Evolutionary conservation across 169 alveolate genomes (phyloP).

Genomic region (Plasmodium fragile): DNA sequence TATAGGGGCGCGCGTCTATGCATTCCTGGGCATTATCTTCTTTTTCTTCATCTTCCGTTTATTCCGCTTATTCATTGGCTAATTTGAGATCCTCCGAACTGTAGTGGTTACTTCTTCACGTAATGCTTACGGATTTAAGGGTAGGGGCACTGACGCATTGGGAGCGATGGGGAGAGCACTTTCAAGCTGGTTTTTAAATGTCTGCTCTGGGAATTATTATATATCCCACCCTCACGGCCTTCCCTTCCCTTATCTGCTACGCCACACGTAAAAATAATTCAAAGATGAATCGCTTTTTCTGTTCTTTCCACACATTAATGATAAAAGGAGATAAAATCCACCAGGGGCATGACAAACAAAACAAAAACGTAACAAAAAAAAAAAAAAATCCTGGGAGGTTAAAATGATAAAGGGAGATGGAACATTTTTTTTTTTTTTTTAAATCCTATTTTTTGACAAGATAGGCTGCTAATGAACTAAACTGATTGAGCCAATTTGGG

Average conservation of each 20-base stretch:
- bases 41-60: background rate
- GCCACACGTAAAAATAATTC: background rate
- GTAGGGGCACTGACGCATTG: background rate
- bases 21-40: background rate
- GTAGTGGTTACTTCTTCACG: background rate
- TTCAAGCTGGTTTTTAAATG: background rate
- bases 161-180: background rate
- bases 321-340: background rate
- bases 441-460: conserved; percentile 59
- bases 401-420: background rate
- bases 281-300: background rate
- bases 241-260: background rate
- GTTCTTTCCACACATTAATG: background rate
- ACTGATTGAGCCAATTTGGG: conserved; percentile 74
- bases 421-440: background rate
- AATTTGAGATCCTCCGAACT: background rate
- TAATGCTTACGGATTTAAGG: background rate
- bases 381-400: background rate
- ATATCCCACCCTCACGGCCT: background rate
- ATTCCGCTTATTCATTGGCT: background rate
- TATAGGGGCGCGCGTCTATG: background rate
- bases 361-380: background rate
- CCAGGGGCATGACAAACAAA: background rate
- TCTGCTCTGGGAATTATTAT: background rate
- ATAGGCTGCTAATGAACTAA: conserved; percentile 73